A percentile compares a stretch with the other conserved stretches of the same genome.
phyloP scores from a whole-genome alignment of 2,329 filamentous ascomycete genomes.

The Stagonosporopsis rhizophila region DNA sequence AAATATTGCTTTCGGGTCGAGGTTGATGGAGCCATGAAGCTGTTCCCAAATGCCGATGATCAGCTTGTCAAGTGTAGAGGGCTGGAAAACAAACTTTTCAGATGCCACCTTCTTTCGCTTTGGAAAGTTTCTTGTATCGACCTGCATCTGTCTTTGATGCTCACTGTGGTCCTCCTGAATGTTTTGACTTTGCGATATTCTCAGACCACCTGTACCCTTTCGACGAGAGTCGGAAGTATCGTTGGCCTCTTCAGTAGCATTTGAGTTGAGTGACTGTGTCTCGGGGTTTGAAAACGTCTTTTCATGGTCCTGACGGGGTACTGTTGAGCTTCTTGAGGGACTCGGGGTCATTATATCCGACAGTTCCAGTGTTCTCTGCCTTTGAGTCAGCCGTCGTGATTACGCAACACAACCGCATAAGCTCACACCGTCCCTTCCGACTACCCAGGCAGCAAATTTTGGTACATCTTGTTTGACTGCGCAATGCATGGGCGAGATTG shows the following conservation, averaged over 20 bases:
- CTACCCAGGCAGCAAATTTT: too few relatives aligned
- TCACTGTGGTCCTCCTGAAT: constrained; percentile 42
- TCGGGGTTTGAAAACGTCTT: constrained; percentile 13
- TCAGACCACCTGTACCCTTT: constrained; percentile 39
- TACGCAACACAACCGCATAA: neutral
- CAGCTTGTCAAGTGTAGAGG: constrained; percentile 58
- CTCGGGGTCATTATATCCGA: constrained; percentile 34
- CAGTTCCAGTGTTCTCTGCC: constrained; percentile 36
- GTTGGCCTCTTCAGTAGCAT: constrained; percentile 2
- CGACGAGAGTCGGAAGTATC: constrained; percentile 20
- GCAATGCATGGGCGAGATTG: neutral
- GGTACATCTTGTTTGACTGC: neutral
- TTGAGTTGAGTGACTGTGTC: constrained; percentile 14
- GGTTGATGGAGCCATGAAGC: constrained; percentile 52
- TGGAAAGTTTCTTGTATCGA: constrained; percentile 41
- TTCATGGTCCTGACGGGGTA: constrained; percentile 15
- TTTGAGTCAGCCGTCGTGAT: neutral
- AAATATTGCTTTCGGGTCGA: constrained; percentile 50
- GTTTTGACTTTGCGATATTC: constrained; percentile 34
- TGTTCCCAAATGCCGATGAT: constrained; percentile 60
- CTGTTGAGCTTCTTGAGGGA: constrained; percentile 31
- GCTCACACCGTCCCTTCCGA: too few relatives aligned
- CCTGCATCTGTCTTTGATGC: constrained; percentile 44
- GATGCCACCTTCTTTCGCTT: constrained; percentile 42
- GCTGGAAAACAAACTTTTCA: constrained; percentile 54